Conservation (phyloP, 805 yeast genomes). For the Ogataea ramenticola region DNA sequence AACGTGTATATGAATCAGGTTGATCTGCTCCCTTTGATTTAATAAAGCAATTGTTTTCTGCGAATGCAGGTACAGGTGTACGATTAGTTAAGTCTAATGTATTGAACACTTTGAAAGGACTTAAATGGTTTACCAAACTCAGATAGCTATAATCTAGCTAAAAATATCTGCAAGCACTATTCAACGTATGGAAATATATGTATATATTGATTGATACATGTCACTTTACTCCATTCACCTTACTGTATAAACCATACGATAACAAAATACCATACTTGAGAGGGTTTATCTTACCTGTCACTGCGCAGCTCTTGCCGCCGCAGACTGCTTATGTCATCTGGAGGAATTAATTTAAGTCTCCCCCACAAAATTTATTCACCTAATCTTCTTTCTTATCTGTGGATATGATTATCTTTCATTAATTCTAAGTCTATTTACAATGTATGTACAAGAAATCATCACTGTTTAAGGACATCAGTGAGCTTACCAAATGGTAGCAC, state of each 20-base stretch:
- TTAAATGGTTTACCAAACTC: background rate
- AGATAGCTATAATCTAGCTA: too few relatives aligned
- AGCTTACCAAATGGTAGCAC: conserved; percentile 72
- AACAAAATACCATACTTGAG: too few relatives aligned
- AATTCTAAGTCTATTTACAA: background rate
- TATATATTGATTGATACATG: too few relatives aligned
- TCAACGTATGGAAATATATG: too few relatives aligned
- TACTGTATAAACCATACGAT: too few relatives aligned
- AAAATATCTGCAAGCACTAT: too few relatives aligned
- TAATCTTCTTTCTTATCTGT: too few relatives aligned
- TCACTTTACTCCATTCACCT: too few relatives aligned
- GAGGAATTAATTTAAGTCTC: background rate
- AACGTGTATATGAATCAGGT: background rate
- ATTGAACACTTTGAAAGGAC: background rate
- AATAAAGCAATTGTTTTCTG: background rate
- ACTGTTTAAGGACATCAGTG: conserved; percentile 62
- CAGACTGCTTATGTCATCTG: too few relatives aligned
- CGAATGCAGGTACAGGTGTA: background rate
- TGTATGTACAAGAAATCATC: conserved; percentile 1
- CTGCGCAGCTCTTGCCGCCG: too few relatives aligned
- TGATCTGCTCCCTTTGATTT: background rate
- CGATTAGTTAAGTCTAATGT: background rate
- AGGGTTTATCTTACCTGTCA: too few relatives aligned
- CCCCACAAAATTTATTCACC: background rate
- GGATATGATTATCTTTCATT: too few relatives aligned